Conservation (phyloP, 345 rosid species). For the Brassica juncea region DNA sequence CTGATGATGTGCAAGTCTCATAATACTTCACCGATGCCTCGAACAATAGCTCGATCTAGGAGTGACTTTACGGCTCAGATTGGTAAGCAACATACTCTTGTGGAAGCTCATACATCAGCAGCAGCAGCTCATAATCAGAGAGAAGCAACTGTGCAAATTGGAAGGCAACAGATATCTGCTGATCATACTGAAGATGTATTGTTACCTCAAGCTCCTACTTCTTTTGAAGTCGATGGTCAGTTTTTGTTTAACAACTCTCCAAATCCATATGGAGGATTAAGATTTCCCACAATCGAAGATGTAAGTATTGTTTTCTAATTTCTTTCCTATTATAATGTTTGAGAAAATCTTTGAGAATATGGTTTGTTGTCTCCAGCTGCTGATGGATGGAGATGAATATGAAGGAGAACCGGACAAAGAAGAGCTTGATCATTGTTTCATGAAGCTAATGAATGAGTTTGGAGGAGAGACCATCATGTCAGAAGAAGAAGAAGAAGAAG, state of each 20-base stretch:
- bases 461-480: slow-evolving; percentile 15
- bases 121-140: slow-evolving; percentile 1
- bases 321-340: neutral
- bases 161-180: slow-evolving; percentile 42
- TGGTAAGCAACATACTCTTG: slow-evolving; percentile 8
- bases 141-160: slow-evolving; percentile 26
- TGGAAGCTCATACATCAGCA: neutral
- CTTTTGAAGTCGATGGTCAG: slow-evolving; percentile 23
- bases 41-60: neutral
- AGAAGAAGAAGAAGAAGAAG: slow-evolving; percentile 30
- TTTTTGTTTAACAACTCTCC: slow-evolving; percentile 36
- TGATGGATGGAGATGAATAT: slow-evolving; percentile 34
- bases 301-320: slow-evolving; percentile 10
- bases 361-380: slow-evolving; percentile 28
- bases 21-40: neutral
- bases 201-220: slow-evolving; percentile 41
- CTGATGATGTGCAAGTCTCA: slow-evolving; percentile 49
- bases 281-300: slow-evolving; percentile 30
- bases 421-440: slow-evolving; percentile 16
- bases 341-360: neutral
- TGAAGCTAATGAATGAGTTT: slow-evolving; percentile 30
- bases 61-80: neutral
- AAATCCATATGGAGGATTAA: slow-evolving; percentile 37
- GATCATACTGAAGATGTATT: slow-evolving; percentile 24
- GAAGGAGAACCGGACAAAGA: slow-evolving; percentile 18